A percentile compares a stretch with the other conserved stretches of the same genome.
Evolutionary conservation across 176 grass and related monocot genomes (phyloP).

Genomic region (Zea mays): Zm-B73-REFERENCE-NAM-5.0 NC_050097.1:224641501-224642000

Average conservation of each 20-base stretch:
- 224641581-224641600: slow-evolving; percentile 71
- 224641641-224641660: slow-evolving; percentile 86
- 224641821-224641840: slow-evolving; percentile 69
- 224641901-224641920: slow-evolving; percentile 87
- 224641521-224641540: slow-evolving; percentile 40
- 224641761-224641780: not conserved
- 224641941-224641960: slow-evolving; percentile 76
- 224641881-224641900: slow-evolving; percentile 83
- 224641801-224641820: slow-evolving; percentile 71
- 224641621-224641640: slow-evolving; percentile 71
- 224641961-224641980: slow-evolving; percentile 81
- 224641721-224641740: not conserved
- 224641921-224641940: slow-evolving; percentile 84
- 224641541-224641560: slow-evolving; percentile 54
- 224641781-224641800: slow-evolving; percentile 40
- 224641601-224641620: slow-evolving; percentile 74
- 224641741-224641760: slow-evolving; percentile 33
- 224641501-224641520: slow-evolving; percentile 1
- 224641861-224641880: slow-evolving; percentile 61
- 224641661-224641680: slow-evolving; percentile 88
- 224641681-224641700: slow-evolving; percentile 37
- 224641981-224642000: slow-evolving; percentile 73
- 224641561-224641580: slow-evolving; percentile 51
- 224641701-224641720: slow-evolving; percentile 3
- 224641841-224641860: slow-evolving; percentile 52